Evolutionary conservation across 805 yeast species (phyloP), one percentile per base, ranked within the genome.

Genomic region (Alloascoidea hylecoeti): DNA sequence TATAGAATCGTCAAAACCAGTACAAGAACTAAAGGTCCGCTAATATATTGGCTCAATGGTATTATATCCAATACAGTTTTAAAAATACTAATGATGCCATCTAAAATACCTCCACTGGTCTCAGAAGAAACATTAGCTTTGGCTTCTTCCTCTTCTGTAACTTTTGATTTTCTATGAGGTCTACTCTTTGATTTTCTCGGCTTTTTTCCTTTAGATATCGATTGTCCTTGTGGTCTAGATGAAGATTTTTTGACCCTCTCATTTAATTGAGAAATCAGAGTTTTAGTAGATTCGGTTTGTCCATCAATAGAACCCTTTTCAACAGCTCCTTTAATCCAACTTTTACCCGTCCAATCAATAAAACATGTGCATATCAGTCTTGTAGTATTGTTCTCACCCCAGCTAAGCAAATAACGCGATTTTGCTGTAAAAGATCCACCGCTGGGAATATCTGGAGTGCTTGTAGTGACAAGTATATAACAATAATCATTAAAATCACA

Each of bases 381-480:
- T 3, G 95, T 78, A 16, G 60, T 53, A 49, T 78, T 82, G 18
- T 64, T 56, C 5, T 61, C 64, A 0, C 66, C 85, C 97, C 98
- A 92, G 2, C 78, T 66, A 39, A 85, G 57, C 35, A 76, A 61
- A 48, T 75, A 81, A 42, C 81, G 65, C 0, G 95, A 83, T 44
- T 74, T 67, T 1, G 86, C 86, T 19, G 70, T 64, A 54, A 92
- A 92, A 1, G 82, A 69, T 34, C 68, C 68, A 3, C 99, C 99
- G 49, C 88, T 80, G 0, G 99, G 98, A 13, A 92, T 97, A 51
- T 85, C 92, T 0, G 98, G 99, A 0, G 98, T 88, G 33, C 60
- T 63, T 0, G 89, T 74, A 2, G 71, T 63, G 33, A 77, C 73
- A 2, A 75, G 58, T 2, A 85, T 74, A 41, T 74, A 68, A 23